phyloP scores from a whole-genome alignment of 805 yeast genomes.

The Candida ortonii region DNA sequence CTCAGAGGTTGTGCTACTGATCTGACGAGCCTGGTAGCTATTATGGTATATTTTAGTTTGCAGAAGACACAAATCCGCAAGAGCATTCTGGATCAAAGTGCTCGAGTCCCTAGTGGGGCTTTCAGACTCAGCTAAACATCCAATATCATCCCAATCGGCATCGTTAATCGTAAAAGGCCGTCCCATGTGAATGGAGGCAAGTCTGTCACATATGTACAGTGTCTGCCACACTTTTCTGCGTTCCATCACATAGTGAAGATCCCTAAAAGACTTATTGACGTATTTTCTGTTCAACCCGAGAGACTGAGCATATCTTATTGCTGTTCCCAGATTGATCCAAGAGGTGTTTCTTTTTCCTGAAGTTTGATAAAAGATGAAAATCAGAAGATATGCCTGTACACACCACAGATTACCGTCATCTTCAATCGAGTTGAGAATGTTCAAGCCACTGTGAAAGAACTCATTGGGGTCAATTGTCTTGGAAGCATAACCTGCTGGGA shows the following conservation, averaged over 20 bases:
- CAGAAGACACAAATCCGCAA: slow-evolving; percentile 30
- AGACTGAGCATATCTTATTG: slow-evolving; percentile 42
- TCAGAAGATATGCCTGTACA: slow-evolving; percentile 39
- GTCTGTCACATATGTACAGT: slow-evolving; percentile 15
- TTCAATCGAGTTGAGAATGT: slow-evolving; percentile 28
- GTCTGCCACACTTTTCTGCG: slow-evolving; percentile 31
- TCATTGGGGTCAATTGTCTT: slow-evolving; percentile 27
- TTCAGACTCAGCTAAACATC: slow-evolving; percentile 10
- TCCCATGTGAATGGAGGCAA: slow-evolving; percentile 36
- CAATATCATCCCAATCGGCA: slow-evolving; percentile 39
- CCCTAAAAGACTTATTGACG: slow-evolving; percentile 38
- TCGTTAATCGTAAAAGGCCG: slow-evolving; percentile 37
- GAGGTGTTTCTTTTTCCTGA: slow-evolving; percentile 40
- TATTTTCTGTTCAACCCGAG: slow-evolving; percentile 40
- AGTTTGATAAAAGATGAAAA: slow-evolving; percentile 39
- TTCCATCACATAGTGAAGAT: slow-evolving; percentile 26
- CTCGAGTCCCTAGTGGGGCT: slow-evolving; percentile 23
- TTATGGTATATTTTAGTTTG: slow-evolving; percentile 32
- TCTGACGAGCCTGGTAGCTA: slow-evolving; percentile 33
- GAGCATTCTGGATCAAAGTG: slow-evolving; percentile 28
- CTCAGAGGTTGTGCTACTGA: slow-evolving; percentile 33
- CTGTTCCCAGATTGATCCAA: slow-evolving; percentile 42
- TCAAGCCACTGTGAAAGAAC: slow-evolving; percentile 37
- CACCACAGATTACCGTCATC: slow-evolving; percentile 43
- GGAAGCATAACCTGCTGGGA: slow-evolving; percentile 7